Evolutionary conservation across 805 yeast genomes (phyloP).

Genomic region (Zygosaccharomyces gambellarensis): DNA sequence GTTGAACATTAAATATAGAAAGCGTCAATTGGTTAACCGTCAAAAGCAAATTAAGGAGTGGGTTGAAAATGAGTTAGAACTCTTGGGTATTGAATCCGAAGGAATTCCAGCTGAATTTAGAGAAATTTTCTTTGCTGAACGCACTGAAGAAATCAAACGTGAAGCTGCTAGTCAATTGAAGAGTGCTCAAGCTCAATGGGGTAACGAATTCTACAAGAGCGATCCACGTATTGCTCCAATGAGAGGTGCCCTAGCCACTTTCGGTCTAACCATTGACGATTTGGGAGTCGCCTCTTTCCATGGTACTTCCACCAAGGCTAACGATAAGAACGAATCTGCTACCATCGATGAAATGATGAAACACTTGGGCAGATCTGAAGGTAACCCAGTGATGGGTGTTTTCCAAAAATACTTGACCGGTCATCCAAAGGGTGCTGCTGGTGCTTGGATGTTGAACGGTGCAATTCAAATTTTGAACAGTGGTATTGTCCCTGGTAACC

Average conservation of each 20-base stretch:
- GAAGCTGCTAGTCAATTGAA: conserved; percentile 81
- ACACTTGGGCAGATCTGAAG: conserved; percentile 94
- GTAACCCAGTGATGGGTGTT: conserved; percentile 96
- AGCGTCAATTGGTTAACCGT: conserved; percentile 82
- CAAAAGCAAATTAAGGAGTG: conserved; percentile 71
- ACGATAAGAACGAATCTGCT: conserved; percentile 95
- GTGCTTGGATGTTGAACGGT: conserved; percentile 99
- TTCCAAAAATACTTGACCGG: conserved; percentile 99
- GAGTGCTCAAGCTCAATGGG: conserved; percentile 90
- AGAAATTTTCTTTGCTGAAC: conserved; percentile 65
- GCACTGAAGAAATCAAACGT: conserved; percentile 79
- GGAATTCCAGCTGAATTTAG: conserved; percentile 46
- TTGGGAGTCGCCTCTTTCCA: conserved; percentile 97
- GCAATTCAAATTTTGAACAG: conserved; percentile 86
- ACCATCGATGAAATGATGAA: conserved; percentile 88
- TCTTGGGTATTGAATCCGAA: conserved; percentile 65
- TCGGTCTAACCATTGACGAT: conserved; percentile 89
- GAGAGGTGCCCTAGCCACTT: conserved; percentile 94
- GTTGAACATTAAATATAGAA: conserved; percentile 87
- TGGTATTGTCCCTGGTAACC: conserved; percentile 97
- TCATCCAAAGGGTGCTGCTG: conserved; percentile 99
- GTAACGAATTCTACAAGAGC: conserved; percentile 85
- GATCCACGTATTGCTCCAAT: conserved; percentile 95
- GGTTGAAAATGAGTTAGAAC: conserved; percentile 76
- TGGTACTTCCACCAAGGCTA: conserved; percentile 98